Evolutionary conservation across 176 grass and related monocot species (phyloP), one percentile per base, ranked within the genome.

Genomic region (Guadua angustifolia): DNA sequence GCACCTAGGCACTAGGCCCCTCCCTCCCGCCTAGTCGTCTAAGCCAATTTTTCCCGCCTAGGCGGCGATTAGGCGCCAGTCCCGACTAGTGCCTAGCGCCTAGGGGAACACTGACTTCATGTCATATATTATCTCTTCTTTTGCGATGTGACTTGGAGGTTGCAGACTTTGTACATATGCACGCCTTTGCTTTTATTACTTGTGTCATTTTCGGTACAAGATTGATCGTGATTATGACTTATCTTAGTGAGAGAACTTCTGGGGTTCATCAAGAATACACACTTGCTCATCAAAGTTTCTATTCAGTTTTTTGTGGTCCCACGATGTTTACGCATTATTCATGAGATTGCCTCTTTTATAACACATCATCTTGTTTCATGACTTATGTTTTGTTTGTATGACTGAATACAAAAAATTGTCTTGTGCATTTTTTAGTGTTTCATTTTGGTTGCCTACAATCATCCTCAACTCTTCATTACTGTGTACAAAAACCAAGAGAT

Each of bases 361-460:
- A 47, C 69, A 29, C 40, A 16, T 0, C 26, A 17, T 75, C 9
- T 13, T 55, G 50, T 75, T 39, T 73, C 70, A 73, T 73, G 45
- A 49, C 44, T 47, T 44, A 16, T 49, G 14, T 18, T 17, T 72
- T 36, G 46, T 51, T 32, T 51, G 71, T 53, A 73, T 47, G 11
- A 51, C 29, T 6, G 26, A 79, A 46, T 51, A 66, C 29, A 47
- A 52, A 2, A 78, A 24, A 52, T 18, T 55, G 7, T 9, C 53
- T 8, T 55, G 19, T 67, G 29, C 14, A 25, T 40, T 52, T 29
- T 36, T 40, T 68, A 29, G 29, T 51, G 2, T 38, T 38, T 38
- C 33, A 52, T 68, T 66, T 80, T 66, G 63, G 59, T 49, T 79
- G 16, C 40, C 61, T 64, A 79, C 18, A 29, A 12, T 11, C 24